These are phyloP conservation scores for Pseudocercospora macadamiae DNA, from an alignment of 2,329 filamentous ascomycete species.

Conservation along the genomic window DNA sequence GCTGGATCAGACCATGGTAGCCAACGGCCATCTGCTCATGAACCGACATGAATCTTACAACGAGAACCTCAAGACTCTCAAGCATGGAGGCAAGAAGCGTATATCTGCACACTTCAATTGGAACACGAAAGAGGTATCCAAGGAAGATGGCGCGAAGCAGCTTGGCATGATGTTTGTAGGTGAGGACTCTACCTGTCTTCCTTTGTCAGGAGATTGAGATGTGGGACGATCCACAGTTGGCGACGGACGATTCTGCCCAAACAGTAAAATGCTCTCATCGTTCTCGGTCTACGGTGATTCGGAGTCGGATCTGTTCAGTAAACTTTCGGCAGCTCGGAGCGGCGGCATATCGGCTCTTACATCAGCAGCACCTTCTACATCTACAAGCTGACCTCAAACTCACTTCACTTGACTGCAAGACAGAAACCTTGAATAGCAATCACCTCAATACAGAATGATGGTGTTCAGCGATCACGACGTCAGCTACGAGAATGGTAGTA, in stretches of 20 bases:
- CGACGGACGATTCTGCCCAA: too few species aligned
- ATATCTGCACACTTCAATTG: slow-evolving; percentile 20
- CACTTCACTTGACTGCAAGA: too few species aligned
- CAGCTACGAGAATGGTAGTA: background rate
- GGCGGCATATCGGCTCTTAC: too few species aligned
- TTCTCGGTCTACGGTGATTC: too few species aligned
- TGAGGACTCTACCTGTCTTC: background rate
- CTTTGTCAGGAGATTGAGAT: background rate
- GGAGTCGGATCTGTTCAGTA: too few species aligned
- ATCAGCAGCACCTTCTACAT: too few species aligned
- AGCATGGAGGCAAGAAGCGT: background rate
- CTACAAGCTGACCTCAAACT: too few species aligned
- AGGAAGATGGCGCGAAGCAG: slow-evolving; percentile 16
- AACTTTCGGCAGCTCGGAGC: too few species aligned
- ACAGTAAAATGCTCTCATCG: too few species aligned
- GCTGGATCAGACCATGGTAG: slow-evolving; percentile 21
- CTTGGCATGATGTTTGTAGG: slow-evolving; percentile 9
- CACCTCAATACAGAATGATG: background rate
- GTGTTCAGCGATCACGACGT: background rate
- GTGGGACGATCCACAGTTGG: background rate
- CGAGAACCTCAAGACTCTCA: slow-evolving; percentile 2
- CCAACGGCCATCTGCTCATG: slow-evolving; percentile 22
- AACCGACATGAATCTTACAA: slow-evolving; percentile 6
- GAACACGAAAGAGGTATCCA: slow-evolving; percentile 10
- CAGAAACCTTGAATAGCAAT: background rate